Evolutionary conservation across 169 alveolate genomes (phyloP).

Genomic region (Cryptosporidium bovis): DNA sequence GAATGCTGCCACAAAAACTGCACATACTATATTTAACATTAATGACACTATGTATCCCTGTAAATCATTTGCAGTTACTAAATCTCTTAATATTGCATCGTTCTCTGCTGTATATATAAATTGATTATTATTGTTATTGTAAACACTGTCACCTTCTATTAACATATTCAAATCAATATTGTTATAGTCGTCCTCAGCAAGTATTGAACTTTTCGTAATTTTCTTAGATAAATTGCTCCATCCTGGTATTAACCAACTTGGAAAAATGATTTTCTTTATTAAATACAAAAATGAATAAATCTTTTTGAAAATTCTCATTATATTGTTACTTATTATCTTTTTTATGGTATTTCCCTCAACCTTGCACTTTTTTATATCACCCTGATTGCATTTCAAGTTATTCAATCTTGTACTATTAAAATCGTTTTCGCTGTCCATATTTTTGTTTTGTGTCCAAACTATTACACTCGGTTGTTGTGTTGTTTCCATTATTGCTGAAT

Average conservation of each 20-base stretch:
- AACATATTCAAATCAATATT: not conserved
- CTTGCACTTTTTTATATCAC: not conserved
- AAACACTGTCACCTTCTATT: no score
- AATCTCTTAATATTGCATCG: constrained; percentile 50
- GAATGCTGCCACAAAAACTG: constrained; percentile 40
- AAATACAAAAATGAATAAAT: not conserved
- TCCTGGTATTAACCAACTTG: constrained; percentile 47
- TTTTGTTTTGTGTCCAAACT: constrained; percentile 37
- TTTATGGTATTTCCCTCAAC: not conserved
- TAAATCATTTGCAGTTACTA: constrained; percentile 57
- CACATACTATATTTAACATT: constrained; percentile 33
- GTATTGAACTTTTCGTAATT: constrained; percentile 25
- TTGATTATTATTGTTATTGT: constrained; percentile 5
- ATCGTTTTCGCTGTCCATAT: not conserved
- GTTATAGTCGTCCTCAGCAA: constrained; percentile 45
- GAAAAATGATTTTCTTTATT: constrained; percentile 2
- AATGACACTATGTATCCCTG: constrained; percentile 62
- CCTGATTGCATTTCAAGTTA: no score
- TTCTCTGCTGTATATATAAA: constrained; percentile 49
- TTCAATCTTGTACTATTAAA: not conserved
- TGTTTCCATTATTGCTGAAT: constrained; percentile 11
- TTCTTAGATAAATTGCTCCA: constrained; percentile 39
- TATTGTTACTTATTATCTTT: not conserved
- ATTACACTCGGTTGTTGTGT: constrained; percentile 57
- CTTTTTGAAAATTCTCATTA: not conserved